Percentiles rank a stretch among this genome's conserved stretches.
These are phyloP conservation scores for Clonostachys rhizophaga DNA, from an alignment of 2,329 filamentous ascomycete genomes.

Conservation along the genomic window DNA sequence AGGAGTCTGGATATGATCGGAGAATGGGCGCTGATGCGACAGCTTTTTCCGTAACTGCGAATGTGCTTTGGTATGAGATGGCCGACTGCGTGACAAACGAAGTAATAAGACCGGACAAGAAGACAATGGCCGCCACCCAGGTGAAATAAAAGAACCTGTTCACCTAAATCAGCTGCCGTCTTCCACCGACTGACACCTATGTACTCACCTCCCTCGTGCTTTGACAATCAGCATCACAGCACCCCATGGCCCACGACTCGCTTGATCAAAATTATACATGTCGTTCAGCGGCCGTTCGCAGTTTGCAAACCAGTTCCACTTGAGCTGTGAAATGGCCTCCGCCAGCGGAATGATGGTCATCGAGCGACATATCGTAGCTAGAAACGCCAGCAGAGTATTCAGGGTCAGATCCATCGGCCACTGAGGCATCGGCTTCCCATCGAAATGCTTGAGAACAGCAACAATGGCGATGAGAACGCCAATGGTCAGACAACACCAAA, in stretches of 20 bases:
- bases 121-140: conserved; percentile 2
- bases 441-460: conserved; percentile 3
- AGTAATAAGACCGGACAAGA: conserved; percentile 6
- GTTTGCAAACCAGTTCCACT: neutral
- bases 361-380: conserved; percentile 15
- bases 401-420: conserved; percentile 15
- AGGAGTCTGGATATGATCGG: too few relatives aligned
- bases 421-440: conserved; percentile 11
- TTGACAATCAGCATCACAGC: conserved; percentile 1
- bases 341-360: conserved; percentile 14
- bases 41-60: neutral
- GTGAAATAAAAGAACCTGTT: neutral
- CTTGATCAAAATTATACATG: too few relatives aligned
- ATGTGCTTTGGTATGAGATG: conserved; percentile 3
- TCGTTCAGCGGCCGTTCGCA: too few relatives aligned
- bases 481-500: conserved; percentile 1
- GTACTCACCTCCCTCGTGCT: conserved; percentile 1
- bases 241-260: too few relatives aligned
- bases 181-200: neutral
- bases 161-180: too few relatives aligned
- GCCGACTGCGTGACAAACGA: conserved; percentile 9
- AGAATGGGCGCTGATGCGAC: neutral
- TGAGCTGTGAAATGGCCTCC: conserved; percentile 6
- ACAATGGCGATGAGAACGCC: conserved; percentile 11
- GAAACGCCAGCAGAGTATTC: conserved; percentile 17